Conservation (phyloP, 2,329 filamentous ascomycete species). For the Emericellopsis atlantica region DNA sequence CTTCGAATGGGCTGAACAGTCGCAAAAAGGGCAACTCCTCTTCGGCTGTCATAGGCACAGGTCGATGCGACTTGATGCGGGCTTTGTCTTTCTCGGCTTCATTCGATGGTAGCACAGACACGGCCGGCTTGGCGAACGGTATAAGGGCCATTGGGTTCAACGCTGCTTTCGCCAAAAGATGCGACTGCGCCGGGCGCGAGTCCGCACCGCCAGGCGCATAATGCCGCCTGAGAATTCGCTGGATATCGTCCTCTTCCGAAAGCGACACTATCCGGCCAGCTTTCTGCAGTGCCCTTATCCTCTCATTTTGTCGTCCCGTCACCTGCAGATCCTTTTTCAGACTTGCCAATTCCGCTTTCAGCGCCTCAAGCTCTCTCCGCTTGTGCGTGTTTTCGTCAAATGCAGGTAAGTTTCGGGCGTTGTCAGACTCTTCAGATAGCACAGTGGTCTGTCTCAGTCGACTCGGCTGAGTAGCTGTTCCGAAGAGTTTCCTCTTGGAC, state of each 20-base stretch:
- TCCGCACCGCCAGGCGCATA: constrained; percentile 21
- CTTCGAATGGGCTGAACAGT: constrained; percentile 56
- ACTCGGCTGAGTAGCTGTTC: neutral
- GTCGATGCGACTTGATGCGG: constrained; percentile 48
- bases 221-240: constrained; percentile 24
- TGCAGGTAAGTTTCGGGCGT: constrained; percentile 27
- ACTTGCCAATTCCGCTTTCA: constrained; percentile 41
- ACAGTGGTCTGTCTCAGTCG: neutral
- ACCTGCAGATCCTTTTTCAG: constrained; percentile 47
- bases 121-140: constrained; percentile 29
- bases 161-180: constrained; percentile 33
- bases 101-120: constrained; percentile 10
- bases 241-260: constrained; percentile 21
- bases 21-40: constrained; percentile 59
- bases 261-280: constrained; percentile 22
- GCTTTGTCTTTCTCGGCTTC: constrained; percentile 20
- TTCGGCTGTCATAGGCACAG: constrained; percentile 44
- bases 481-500: neutral
- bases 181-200: constrained; percentile 14
- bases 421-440: constrained; percentile 12
- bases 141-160: constrained; percentile 38
- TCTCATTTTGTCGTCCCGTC: constrained; percentile 44
- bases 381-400: constrained; percentile 33
- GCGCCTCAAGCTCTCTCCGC: constrained; percentile 34
- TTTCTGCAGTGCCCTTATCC: constrained; percentile 28